Conservation (phyloP, 1,139 yeast species). For the Casaregolazyma suthepensis region DNA sequence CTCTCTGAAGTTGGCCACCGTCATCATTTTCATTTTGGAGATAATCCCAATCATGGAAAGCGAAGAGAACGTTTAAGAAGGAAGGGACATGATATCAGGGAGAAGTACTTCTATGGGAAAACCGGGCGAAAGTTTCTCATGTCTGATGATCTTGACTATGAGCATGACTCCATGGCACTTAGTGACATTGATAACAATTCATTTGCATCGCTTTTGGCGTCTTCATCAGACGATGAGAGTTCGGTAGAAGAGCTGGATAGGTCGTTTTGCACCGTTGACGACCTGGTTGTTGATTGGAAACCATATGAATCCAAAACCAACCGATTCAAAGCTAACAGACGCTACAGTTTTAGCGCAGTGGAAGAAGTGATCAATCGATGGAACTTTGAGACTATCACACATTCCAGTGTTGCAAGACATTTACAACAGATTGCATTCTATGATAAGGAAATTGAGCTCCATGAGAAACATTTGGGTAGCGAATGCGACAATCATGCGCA, state of each 20-base stretch:
- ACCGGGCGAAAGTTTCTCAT: not conserved
- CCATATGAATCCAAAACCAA: slow-evolving; percentile 1
- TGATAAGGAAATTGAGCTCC: slow-evolving; percentile 4
- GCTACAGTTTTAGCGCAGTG: slow-evolving; percentile 41
- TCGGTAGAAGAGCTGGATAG: not conserved
- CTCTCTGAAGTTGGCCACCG: not conserved
- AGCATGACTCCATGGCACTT: not conserved
- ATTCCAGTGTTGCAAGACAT: not conserved
- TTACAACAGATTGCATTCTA: slow-evolving; percentile 6
- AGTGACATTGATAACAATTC: not conserved
- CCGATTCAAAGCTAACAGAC: slow-evolving; percentile 13
- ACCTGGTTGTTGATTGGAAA: not conserved
- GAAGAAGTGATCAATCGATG: slow-evolving; percentile 36
- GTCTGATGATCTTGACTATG: not conserved
- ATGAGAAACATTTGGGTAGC: not conserved
- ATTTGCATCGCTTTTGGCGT: not conserved
- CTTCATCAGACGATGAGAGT: not conserved
- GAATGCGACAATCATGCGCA: not conserved
- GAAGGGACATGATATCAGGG: slow-evolving; percentile 2
- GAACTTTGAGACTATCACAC: slow-evolving; percentile 15
- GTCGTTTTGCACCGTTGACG: not conserved
- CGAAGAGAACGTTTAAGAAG: slow-evolving; percentile 2
- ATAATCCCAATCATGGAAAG: not conserved
- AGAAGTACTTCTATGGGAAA: slow-evolving; percentile 1
- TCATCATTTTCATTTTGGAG: not conserved